Evolutionary conservation across 169 alveolate genomes (phyloP).

Genomic region (Perkinsus olseni): DNA sequence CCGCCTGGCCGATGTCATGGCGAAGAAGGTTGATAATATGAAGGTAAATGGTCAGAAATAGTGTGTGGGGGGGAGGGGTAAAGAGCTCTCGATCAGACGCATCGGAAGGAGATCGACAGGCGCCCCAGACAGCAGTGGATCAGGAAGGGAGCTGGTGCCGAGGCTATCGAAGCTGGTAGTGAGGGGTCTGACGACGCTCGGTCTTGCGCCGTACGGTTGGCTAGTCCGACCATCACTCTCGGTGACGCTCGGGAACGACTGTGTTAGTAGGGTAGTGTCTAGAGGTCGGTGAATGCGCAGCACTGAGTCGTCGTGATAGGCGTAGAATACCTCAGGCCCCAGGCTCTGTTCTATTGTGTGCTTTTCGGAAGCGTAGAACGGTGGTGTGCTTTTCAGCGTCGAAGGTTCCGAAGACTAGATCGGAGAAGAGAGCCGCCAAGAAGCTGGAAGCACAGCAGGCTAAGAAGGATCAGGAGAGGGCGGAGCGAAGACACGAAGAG

Average conservation of each 20-base stretch:
- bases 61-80: not conserved
- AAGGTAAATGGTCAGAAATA: not conserved
- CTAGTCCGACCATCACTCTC: not conserved
- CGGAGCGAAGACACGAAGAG: not conserved
- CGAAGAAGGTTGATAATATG: not conserved
- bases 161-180: not conserved
- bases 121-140: not conserved
- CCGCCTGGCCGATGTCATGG: not conserved
- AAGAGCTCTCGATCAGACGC: not conserved
- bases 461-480: conserved; percentile 1
- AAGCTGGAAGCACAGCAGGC: not conserved
- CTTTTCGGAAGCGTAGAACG: too few species aligned
- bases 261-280: too few species aligned
- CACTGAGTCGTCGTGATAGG: not conserved
- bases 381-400: not conserved
- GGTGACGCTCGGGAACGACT: not conserved
- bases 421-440: not conserved
- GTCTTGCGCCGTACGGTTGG: not conserved
- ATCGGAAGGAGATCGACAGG: not conserved
- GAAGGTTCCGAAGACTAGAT: not conserved
- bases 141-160: not conserved
- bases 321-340: too few species aligned
- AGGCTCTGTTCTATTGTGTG: too few species aligned
- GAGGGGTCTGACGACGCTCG: not conserved
- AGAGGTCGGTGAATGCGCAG: too few species aligned